Conservation (phyloP, 371 early-diverging fungal genomes). For the Syncephalastrum racemosum region DNA sequence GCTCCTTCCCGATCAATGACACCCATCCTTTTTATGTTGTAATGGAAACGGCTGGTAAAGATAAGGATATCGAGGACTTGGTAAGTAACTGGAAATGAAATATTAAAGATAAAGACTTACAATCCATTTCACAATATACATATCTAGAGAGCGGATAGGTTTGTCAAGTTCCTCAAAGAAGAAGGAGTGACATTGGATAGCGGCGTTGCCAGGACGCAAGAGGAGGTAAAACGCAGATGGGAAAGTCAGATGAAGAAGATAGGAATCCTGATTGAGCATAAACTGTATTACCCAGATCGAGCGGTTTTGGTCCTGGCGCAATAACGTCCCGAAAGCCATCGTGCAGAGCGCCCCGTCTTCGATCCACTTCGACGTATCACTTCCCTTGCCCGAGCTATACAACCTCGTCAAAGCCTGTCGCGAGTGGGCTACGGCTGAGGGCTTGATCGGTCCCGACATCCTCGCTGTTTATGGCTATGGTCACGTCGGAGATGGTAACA, state of each 20-base stretch:
- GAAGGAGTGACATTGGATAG: slow-evolving; percentile 71
- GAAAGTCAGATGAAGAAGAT: not conserved
- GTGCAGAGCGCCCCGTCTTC: slow-evolving; percentile 52
- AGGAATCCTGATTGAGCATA: not conserved
- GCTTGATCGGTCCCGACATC: slow-evolving; percentile 52
- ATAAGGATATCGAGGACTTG: slow-evolving; percentile 79
- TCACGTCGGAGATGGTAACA: slow-evolving; percentile 89
- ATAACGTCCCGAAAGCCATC: slow-evolving; percentile 35
- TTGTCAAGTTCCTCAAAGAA: slow-evolving; percentile 61
- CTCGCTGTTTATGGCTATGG: slow-evolving; percentile 84
- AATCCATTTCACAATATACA: too few relatives aligned
- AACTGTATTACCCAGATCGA: slow-evolving; percentile 37
- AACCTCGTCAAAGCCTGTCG: slow-evolving; percentile 73
- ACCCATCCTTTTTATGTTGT: slow-evolving; percentile 79
- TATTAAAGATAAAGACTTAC: too few relatives aligned
- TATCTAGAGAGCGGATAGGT: slow-evolving; percentile 56
- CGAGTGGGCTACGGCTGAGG: slow-evolving; percentile 45
- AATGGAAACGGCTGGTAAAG: slow-evolving; percentile 87
- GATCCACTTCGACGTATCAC: slow-evolving; percentile 78
- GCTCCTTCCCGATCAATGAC: slow-evolving; percentile 52
- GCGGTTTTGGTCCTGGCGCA: slow-evolving; percentile 41
- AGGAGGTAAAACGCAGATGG: slow-evolving; percentile 9
- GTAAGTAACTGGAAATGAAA: slow-evolving; percentile 11
- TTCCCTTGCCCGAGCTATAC: slow-evolving; percentile 82
- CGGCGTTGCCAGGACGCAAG: slow-evolving; percentile 58